Evolutionary conservation across 2,329 filamentous ascomycete species (phyloP), one percentile per base, ranked within the genome.

Genomic region (Cyphellophora attinorum): DNA sequence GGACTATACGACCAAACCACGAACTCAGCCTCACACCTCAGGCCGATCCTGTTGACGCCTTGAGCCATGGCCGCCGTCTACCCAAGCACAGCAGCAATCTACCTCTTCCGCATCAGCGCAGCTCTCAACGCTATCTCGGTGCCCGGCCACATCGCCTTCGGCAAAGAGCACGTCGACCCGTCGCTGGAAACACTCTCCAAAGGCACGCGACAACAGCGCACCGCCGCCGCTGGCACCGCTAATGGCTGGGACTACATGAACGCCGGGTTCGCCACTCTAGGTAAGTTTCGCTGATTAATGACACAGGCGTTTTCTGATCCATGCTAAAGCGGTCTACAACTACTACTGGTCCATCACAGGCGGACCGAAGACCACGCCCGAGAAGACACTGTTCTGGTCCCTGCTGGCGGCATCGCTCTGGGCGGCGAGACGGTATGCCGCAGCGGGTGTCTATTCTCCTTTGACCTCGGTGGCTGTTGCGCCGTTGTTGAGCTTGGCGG

Each of bases 311-410:
- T n/a, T n/a, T n/a, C n/a, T n/a, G n/a, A n/a, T n/a, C n/a, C n/a
- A n/a, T n/a, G n/a, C n/a, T 29, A 19, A 18, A 39, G 37, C 31
- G 13, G 19, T 35, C 13, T 21, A 35, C n/a, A 31, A 31, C 18
- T 39, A 31, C 29, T 28, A 35, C n/a, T 39, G 33, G 32, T 27
- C 21, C 6, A 34, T 16, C 6, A 35, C 37, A 11, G 11, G 27
- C 23, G 37, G 37, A 18, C 37, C 33, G 8, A 17, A 31, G 28
- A 29, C 25, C 11, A 18, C 17, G 25, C 23, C 29, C 19, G 34
- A 37, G 25, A 29, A 25, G 25, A 31, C 25, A 11, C 33, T 34
- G 10, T 33, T 38, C 31, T 39, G 37, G 37, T 35, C 27, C 6
- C 11, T 35, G 27, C n/a, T 39, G 8, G 33, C 19, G 18, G 23